A percentile compares a stretch with the other conserved stretches of the same genome.
Evolutionary conservation across 768 basidiomycete species (phyloP).

Genomic region (Naganishia friedmannii): DNA sequence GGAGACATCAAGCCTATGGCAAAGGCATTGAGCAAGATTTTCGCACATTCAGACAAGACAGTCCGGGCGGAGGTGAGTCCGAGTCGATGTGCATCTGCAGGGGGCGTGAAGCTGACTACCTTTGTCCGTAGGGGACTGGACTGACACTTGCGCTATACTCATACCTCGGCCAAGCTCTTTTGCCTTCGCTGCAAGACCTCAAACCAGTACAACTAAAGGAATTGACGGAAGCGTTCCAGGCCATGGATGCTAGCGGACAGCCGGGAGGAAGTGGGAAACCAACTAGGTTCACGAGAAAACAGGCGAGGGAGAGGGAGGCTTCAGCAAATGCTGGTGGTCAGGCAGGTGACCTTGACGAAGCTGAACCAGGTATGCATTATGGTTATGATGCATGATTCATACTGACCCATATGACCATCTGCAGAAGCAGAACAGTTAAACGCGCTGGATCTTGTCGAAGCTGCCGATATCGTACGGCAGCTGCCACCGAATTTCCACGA

Average conservation of each 20-base stretch:
- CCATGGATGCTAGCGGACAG: constrained; percentile 75
- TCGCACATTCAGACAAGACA: constrained; percentile 88
- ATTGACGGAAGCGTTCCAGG: constrained; percentile 82
- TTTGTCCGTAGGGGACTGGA: constrained; percentile 58
- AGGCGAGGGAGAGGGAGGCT: constrained; percentile 58
- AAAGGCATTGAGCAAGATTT: constrained; percentile 85
- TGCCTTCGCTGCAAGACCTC: constrained; percentile 78
- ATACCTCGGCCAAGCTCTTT: constrained; percentile 77
- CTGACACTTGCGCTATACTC: constrained; percentile 77
- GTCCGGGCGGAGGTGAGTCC: constrained; percentile 73
- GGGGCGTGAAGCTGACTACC: not conserved
- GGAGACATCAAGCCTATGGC: constrained; percentile 65
- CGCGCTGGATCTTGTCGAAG: constrained; percentile 74
- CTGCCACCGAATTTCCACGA: constrained; percentile 73
- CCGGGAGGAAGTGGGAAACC: constrained; percentile 79
- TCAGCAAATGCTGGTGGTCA: constrained; percentile 40
- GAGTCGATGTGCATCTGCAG: not conserved
- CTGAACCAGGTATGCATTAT: constrained; percentile 51
- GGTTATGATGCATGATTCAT: not conserved
- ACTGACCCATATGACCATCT: not conserved
- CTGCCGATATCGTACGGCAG: constrained; percentile 71
- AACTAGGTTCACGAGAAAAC: constrained; percentile 72
- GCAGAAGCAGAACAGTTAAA: constrained; percentile 64
- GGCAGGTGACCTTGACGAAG: constrained; percentile 51
- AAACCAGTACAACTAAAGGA: constrained; percentile 98